These are phyloP conservation scores for Poa annua DNA, from an alignment of 176 grass and related monocot species.

Conservation along the genomic window DNA sequence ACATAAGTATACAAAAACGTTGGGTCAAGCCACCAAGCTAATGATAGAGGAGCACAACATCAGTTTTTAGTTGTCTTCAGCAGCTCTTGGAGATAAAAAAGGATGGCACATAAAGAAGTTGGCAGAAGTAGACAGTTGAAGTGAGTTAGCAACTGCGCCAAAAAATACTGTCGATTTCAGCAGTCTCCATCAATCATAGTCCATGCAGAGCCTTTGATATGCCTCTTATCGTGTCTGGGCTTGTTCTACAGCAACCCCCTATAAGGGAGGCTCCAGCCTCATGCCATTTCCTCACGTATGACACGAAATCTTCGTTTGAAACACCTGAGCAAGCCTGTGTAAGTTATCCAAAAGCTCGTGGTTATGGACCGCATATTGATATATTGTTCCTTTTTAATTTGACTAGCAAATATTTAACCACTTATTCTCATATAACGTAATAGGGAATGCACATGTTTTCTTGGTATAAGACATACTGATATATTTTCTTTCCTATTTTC, in stretches of 20 bases:
- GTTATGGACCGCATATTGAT: background rate
- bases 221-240: slow-evolving; percentile 62
- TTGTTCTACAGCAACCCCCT: slow-evolving; percentile 77
- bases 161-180: background rate
- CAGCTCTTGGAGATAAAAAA: background rate
- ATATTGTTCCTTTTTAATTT: background rate
- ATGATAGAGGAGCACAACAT: background rate
- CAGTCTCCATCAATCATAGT: slow-evolving; percentile 29
- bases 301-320: slow-evolving; percentile 68
- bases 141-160: background rate
- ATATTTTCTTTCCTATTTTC: background rate
- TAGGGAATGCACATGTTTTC: background rate
- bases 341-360: slow-evolving; percentile 26
- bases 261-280: slow-evolving; percentile 76
- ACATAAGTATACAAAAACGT: background rate
- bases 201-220: slow-evolving; percentile 59
- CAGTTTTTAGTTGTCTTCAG: slow-evolving; percentile 1
- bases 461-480: background rate
- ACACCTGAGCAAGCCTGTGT: slow-evolving; percentile 48
- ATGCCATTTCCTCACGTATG: slow-evolving; percentile 66
- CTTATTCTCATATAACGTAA: background rate
- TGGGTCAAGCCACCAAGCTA: background rate
- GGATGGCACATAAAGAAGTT: background rate
- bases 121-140: background rate
- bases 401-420: background rate